Base-by-base conservation (phyloP, 306 rosid genomes). In the Geum urbanum region DNA sequence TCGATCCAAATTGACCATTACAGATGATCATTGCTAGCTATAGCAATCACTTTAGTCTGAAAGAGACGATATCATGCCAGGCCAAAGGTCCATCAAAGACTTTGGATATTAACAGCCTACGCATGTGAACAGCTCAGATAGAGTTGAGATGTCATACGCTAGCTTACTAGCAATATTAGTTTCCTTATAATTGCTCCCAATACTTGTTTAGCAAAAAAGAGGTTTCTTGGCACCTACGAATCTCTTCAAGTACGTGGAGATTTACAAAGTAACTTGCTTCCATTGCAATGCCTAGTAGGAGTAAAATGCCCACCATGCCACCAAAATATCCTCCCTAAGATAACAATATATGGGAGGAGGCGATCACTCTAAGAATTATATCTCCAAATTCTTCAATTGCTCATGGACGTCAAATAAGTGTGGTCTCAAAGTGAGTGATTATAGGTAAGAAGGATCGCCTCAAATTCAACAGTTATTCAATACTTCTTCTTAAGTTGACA, bases 71-170 rank as follows among this genome's bases (percentile, higher is more conserved):
- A 58, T 24, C 6, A 32, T 14, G 35, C 64, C 64, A 58, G 16
- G 64, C 72, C 45, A 69, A 74, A 63, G 77, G 82, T 70, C 83
- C 83, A 78, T 57, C 78, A 24, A 47, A 63, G 72, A 66, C 70
- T 62, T 77, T 54, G 78, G 72, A 75, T 43, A 61, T 27, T 13
- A 63, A 37, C 37, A 1, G 53, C 73, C 75, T 76, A 65, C 84
- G 63, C 84, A 81, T 64, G 83, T 41, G 76, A 74, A 81, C 86
- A 84, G 86, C 86, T 84, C 89, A 75, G 67, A 44, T 74, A 85
- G 83, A 63, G 79, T 60, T 73, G 81, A 82, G 71, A 77, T 47
- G 80, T 71, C 83, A 73, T 67, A 52, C 67, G 57, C 72, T 32
- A 59, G 57, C 70, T 63, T 63, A 4, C 18, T 67, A 67, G 45